Base-by-base conservation (phyloP, 352 stramenopile species). In the Phytopythium cucurbitacearum region DNA sequence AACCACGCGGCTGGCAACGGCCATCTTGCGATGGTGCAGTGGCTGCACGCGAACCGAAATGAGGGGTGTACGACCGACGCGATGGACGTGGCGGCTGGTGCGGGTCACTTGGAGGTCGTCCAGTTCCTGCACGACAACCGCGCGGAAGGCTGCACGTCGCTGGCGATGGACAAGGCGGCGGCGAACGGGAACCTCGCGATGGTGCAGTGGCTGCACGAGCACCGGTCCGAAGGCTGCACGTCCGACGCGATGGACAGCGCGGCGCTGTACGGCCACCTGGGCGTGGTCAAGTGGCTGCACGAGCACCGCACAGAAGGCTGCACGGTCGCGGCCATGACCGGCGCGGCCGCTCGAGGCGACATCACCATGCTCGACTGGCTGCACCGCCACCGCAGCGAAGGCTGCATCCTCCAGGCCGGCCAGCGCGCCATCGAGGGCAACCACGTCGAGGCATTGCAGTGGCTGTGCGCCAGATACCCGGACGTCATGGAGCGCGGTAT, bases 231-330 rank as follows among this genome's bases (percentile, higher is more conserved):
- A 32, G 65, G 60, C 5, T 80, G 67, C 43, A 66, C 71, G 33
- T 68, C 59, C 1, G 60, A 68, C 43, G 71, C 71, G n/a, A 77
- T 80, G 67, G 71, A 80, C 40, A 43, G 53, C 13, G 67, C 71
- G 12, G 64, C 67, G 21, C 21, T 28, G 21, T 28, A n/a, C 11
- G 40, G 40, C 7, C 40, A 44, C 21, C 40, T 44, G 7, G 40
- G 8, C 5, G 40, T 44, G 5, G 7, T n/a, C 11, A 44, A n/a
- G 16, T 48, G 43, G 43, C 43, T 48, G 6, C n/a, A 28, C 21
- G 5, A 7, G 16, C n/a, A 48, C 32, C 43, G 15, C 6, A 36
- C 12, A 4, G 43, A 48, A 13, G 43, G 43, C 4, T 48, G 12
- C 16, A 4, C 11, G 15, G 9, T 28, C 11, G 16, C 16, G 6